Evolutionary conservation across 1,139 yeast genomes (phyloP), one percentile per base, ranked within the genome.

Genomic region (Yamadazyma jaroonii): DNA sequence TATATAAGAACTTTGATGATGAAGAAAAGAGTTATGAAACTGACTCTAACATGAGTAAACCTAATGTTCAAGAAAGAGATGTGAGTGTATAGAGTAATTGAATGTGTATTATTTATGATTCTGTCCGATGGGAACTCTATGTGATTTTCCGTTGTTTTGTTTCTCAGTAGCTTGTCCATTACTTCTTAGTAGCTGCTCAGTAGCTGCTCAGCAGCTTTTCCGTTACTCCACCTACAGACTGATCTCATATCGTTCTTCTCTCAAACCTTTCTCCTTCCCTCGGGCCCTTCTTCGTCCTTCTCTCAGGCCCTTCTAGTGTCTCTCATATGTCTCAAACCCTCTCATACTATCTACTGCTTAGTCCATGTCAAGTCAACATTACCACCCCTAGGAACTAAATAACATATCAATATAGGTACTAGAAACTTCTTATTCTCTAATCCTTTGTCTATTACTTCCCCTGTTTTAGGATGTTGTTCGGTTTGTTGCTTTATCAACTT

Each of bases 1-100:
- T 75, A 38, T 72, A 61, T 49, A 74, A 67, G 26, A 66, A 58
- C 25, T 74, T 31, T 11, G 50, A 40, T 35, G 28, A 21, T 2
- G 47, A 45, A 34, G 40, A 43, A 26, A 43, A 37, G 29, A 34
- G 6, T 4, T 17, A 17, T 17, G 20, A 17, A 17, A 17, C 20
- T 17, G 20, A 17, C 6, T 17, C 20, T 17, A 21, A 26, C 6
- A 26, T 26, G 29, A 26, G 13, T 26, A 14, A 26, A 17, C 29
- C 11, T 23, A 4, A 10, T 5, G 11, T 23, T 23, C 11, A 23
- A n/a, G 11, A 23, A 4, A 12, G 20, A 6, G 20, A 17, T 17
- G 20, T 17, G 4, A 17, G 20, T 17, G 20, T n/a, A n/a, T n/a
- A n/a, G n/a, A n/a, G n/a, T n/a, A n/a, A n/a, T n/a, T n/a, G n/a